These are phyloP conservation scores for Terana coerulea DNA, from an alignment of 768 basidiomycete species.

Conservation along the genomic window DNA sequence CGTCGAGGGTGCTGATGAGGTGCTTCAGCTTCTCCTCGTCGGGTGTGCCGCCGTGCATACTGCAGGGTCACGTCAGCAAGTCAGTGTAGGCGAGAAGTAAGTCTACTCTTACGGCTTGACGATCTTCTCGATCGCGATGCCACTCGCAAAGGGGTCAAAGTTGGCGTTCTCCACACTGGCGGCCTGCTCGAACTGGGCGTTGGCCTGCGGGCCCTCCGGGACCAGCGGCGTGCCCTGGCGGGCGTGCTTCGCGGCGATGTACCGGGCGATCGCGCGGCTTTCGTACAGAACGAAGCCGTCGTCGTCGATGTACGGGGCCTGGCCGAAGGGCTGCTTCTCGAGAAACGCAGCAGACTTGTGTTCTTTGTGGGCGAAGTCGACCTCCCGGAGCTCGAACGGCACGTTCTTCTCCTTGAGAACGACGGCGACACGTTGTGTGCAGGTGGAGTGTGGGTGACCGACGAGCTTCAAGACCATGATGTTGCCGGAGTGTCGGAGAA, in stretches of 20 bases:
- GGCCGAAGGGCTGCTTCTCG: conserved; percentile 58
- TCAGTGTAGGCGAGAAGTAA: background rate
- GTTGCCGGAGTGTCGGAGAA: no score
- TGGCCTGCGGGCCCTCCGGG: conserved; percentile 36
- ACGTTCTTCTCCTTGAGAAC: conserved; percentile 43
- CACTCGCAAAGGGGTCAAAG: conserved; percentile 46
- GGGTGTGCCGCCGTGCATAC: conserved; percentile 21
- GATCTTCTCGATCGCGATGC: conserved; percentile 42
- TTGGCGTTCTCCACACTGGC: conserved; percentile 47
- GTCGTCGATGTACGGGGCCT: conserved; percentile 57
- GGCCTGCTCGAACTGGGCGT: conserved; percentile 37
- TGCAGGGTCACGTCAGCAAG: background rate
- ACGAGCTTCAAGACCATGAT: no score
- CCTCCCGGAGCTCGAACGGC: conserved; percentile 44
- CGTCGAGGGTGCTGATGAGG: conserved; percentile 28
- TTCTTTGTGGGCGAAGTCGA: conserved; percentile 39
- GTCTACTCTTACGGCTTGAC: conserved; percentile 42
- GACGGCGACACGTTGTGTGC: background rate
- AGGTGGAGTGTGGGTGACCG: background rate
- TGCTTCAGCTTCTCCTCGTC: conserved; percentile 29
- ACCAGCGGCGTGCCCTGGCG: conserved; percentile 47
- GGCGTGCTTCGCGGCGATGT: conserved; percentile 50
- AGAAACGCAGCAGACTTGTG: conserved; percentile 44
- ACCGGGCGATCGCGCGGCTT: conserved; percentile 56
- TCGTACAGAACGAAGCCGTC: conserved; percentile 62